Base-by-base conservation (phyloP, 805 yeast species). In the Suhomyces sp. region DNA sequence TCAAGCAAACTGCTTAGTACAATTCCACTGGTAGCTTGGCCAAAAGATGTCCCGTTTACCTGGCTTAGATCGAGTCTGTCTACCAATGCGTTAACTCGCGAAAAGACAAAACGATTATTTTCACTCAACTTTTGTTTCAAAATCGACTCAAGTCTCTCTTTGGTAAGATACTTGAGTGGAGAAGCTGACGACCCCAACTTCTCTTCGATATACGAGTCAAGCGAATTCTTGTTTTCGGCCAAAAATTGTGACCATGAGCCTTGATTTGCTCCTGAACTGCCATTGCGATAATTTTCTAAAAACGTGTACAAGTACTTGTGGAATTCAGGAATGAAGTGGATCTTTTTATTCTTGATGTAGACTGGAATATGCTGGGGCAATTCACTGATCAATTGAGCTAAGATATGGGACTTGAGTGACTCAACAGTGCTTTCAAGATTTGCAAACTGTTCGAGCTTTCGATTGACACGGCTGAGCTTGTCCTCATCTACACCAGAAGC, bases 271-370 rank as follows among this genome's bases (percentile, higher is more conserved):
- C n/a, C n/a, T 27, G 6, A 13, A 12, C 45, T 43, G 47, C 29
- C 57, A 13, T 60, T 54, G 39, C 48, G 40, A 47, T 63, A 63
- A 19, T 60, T 64, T n/a, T 69, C 74, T 19, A 72, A 54, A 46
- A 73, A 71, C 31, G 62, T 59, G 49, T 60, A 64, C 46, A 73
- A 57, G 51, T 64, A 72, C 43, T 67, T 65, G 37, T 68, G 72
- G 53, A 75, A 74, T 51, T 72, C 76, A 0, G 78, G 77, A 3
- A 66, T 51, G 45, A 67, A 69, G 49, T 71, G 76, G n/a, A 75
- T 61, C 46, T 69, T 68, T 10, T 60, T 58, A 48, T 73, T 59
- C 47, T 66, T 66, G 20, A 65, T 54, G 53, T 62, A 69, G 1
- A 69, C 65, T 0, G 77, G 77, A 10, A 72, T 56, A 22, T 64